Conservation (phyloP, 495 filamentous ascomycete species). For the Penicillium longicatenatum region DNA sequence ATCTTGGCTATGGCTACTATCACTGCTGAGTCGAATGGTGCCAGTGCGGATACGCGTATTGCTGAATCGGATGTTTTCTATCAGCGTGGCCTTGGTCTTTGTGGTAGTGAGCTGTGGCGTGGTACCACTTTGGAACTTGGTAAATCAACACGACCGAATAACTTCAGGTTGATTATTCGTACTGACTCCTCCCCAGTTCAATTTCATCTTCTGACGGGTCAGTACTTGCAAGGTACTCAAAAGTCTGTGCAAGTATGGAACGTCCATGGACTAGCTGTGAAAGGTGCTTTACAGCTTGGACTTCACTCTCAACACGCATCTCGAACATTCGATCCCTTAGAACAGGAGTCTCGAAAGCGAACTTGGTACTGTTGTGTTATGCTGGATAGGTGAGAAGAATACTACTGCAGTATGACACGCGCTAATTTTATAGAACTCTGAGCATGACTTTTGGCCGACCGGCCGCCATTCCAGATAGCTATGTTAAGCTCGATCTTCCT, state of each 20-base stretch:
- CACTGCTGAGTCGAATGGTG: constrained; percentile 41
- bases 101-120: constrained; percentile 34
- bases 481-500: constrained; percentile 41
- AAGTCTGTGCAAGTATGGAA: constrained; percentile 48
- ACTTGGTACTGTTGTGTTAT: constrained; percentile 50
- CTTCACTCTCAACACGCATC: constrained; percentile 41
- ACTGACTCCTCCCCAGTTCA: constrained; percentile 26
- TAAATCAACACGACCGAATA: constrained; percentile 8
- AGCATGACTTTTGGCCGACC: constrained; percentile 52
- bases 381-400: constrained; percentile 37
- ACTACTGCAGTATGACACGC: neutral
- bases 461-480: constrained; percentile 39
- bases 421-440: constrained; percentile 32
- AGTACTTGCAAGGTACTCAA: constrained; percentile 48
- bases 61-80: constrained; percentile 41
- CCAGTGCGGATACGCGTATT: constrained; percentile 16
- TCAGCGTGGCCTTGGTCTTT: constrained; percentile 31
- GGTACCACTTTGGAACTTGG: constrained; percentile 41
- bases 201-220: constrained; percentile 40
- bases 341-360: constrained; percentile 43
- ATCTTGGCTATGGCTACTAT: constrained; percentile 72
- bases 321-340: constrained; percentile 31
- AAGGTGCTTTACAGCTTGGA: constrained; percentile 43
- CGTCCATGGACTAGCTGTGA: constrained; percentile 42
- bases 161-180: neutral